Conservation (phyloP, 2,329 filamentous ascomycete genomes). For the Coleophoma crateriformis region DNA sequence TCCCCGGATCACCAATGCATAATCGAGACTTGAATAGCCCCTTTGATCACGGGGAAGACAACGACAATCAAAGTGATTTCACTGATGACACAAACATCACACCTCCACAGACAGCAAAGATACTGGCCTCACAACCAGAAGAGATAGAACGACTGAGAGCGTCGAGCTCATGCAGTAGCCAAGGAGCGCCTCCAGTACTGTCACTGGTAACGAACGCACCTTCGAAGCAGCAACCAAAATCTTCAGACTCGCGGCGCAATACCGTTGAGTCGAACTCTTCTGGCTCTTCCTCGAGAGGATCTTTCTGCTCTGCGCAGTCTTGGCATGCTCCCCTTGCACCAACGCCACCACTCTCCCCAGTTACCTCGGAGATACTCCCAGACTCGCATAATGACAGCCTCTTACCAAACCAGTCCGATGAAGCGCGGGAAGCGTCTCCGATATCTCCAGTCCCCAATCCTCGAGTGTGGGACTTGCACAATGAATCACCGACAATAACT, state of each 20-base stretch:
- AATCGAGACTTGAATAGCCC: neutral
- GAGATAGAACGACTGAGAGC: too few relatives aligned
- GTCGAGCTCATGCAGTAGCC: too few relatives aligned
- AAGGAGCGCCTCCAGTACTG: slow-evolving; percentile 34
- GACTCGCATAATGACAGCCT: slow-evolving; percentile 35
- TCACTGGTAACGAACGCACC: slow-evolving; percentile 36
- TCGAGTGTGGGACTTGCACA: slow-evolving; percentile 15
- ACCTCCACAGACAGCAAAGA: too few relatives aligned
- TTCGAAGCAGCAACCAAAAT: slow-evolving; percentile 25
- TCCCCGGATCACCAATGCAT: too few relatives aligned
- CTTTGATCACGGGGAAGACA: slow-evolving; percentile 9
- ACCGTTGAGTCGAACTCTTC: slow-evolving; percentile 19
- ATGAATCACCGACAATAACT: neutral
- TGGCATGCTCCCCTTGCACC: slow-evolving; percentile 42
- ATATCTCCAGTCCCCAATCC: slow-evolving; percentile 21
- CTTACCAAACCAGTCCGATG: slow-evolving; percentile 25
- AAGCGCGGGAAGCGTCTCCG: slow-evolving; percentile 28
- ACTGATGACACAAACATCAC: slow-evolving; percentile 20
- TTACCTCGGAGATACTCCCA: slow-evolving; percentile 25
- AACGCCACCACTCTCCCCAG: slow-evolving; percentile 38
- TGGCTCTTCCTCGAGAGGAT: slow-evolving; percentile 42
- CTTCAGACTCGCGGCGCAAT: slow-evolving; percentile 14
- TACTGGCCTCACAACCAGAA: too few relatives aligned
- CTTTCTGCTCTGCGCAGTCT: slow-evolving; percentile 48
- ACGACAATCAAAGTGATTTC: slow-evolving; percentile 18